Evolutionary conservation across 2,329 filamentous ascomycete species (phyloP).

Genomic region (Phialocephala sp.): DNA sequence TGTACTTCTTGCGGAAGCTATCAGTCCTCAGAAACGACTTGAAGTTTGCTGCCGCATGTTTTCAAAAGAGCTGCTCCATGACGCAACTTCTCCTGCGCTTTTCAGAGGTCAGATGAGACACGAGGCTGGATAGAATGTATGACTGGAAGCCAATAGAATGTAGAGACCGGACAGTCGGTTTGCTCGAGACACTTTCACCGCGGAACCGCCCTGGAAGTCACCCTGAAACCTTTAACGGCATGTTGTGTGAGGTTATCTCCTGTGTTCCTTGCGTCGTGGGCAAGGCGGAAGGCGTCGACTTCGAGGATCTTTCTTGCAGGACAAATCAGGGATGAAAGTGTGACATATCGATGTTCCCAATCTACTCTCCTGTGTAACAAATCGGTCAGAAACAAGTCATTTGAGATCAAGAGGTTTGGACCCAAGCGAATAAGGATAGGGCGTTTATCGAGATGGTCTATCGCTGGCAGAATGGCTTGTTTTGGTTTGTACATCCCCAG

Average conservation of each 20-base stretch:
- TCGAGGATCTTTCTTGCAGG: constrained; percentile 23
- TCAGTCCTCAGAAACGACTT: constrained; percentile 5
- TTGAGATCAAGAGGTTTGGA: constrained; percentile 19
- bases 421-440: constrained; percentile 28
- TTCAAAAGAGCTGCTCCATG: constrained; percentile 15
- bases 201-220: neutral
- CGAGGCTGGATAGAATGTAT: constrained; percentile 23
- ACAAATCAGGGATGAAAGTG: constrained; percentile 31
- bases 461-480: constrained; percentile 24
- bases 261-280: constrained; percentile 37
- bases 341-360: constrained; percentile 27
- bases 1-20: neutral
- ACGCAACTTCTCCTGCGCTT: constrained; percentile 9
- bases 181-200: constrained; percentile 15
- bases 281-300: constrained; percentile 28
- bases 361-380: constrained; percentile 27
- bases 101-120: constrained; percentile 26
- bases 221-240: constrained; percentile 27
- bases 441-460: constrained; percentile 29
- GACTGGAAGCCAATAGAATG: constrained; percentile 21
- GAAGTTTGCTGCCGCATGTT: constrained; percentile 1
- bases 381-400: constrained; percentile 15
- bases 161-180: constrained; percentile 4
- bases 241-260: constrained; percentile 27
- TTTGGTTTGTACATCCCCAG: constrained; percentile 15